Conservation (phyloP, 345 rosid species). For the Atalantia buxifolia region DNA sequence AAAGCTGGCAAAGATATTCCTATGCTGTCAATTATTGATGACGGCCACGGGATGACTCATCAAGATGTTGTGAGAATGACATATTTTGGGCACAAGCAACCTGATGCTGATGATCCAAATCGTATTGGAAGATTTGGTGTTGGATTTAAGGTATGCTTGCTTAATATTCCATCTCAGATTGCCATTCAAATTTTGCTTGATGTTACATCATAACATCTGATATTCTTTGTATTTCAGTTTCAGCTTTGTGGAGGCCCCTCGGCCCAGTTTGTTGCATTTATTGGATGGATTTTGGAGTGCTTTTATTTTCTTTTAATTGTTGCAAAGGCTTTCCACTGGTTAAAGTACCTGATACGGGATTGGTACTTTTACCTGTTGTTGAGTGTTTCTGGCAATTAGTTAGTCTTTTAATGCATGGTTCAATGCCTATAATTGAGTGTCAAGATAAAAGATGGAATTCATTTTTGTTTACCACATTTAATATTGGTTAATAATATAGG, state of each 20-base stretch:
- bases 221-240: background rate
- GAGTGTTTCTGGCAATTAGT: background rate
- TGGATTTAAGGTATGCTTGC: conserved; percentile 34
- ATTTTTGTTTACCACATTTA: background rate
- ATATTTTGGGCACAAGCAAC: conserved; percentile 36
- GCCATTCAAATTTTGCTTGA: background rate
- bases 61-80: conserved; percentile 31
- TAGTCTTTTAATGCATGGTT: background rate
- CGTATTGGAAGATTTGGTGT: conserved; percentile 37
- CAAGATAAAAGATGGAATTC: background rate
- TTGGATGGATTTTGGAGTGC: background rate
- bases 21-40: conserved; percentile 34
- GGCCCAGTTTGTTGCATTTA: background rate
- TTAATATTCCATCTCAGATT: background rate
- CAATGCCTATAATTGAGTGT: background rate
- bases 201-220: background rate
- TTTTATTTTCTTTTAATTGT: background rate
- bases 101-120: conserved; percentile 24
- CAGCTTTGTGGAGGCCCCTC: background rate
- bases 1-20: conserved; percentile 28
- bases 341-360: background rate
- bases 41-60: conserved; percentile 38
- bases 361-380: background rate
- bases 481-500: background rate
- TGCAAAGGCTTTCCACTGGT: background rate